Evolutionary conservation across 257 asterid species (phyloP).

Genomic region (Euphrasia confusa): DNA sequence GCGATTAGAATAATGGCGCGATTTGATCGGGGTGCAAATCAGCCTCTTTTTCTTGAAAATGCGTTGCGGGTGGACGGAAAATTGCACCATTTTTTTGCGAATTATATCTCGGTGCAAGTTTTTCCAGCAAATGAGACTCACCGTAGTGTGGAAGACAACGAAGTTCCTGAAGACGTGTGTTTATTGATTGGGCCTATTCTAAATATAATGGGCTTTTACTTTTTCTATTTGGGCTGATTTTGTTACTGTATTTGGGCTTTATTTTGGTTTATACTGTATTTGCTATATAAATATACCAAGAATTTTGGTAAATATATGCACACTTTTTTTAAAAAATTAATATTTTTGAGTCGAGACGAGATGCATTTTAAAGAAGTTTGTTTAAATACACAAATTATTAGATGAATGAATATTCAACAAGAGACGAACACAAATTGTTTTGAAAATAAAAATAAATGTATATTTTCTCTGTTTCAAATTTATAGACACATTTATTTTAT

Average conservation of each 20-base stretch:
- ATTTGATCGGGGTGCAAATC: slow-evolving; percentile 25
- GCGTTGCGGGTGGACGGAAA: slow-evolving; percentile 19
- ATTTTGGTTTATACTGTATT: too few relatives aligned
- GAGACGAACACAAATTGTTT: too few relatives aligned
- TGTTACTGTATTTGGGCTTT: not conserved
- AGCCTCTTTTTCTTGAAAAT: slow-evolving; percentile 33
- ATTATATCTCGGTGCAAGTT: not conserved
- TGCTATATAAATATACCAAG: too few relatives aligned
- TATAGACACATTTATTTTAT: too few relatives aligned
- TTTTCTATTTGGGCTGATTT: not conserved
- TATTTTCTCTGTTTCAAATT: too few relatives aligned
- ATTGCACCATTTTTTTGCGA: slow-evolving; percentile 22
- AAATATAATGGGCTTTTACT: not conserved
- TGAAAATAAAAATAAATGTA: too few relatives aligned
- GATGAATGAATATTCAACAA: too few relatives aligned
- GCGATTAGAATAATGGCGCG: slow-evolving; percentile 31
- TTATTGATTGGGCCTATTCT: not conserved
- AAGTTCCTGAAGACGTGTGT: not conserved
- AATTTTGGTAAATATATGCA: too few relatives aligned
- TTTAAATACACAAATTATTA: too few relatives aligned
- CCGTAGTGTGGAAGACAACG: not conserved
- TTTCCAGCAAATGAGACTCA: not conserved
- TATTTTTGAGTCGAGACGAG: too few relatives aligned
- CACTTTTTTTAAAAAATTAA: too few relatives aligned
- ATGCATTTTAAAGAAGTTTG: too few relatives aligned